phyloP scores from a whole-genome alignment of 192 early-diverging fungal genomes.

The Paraglomus brasilianum region DNA sequence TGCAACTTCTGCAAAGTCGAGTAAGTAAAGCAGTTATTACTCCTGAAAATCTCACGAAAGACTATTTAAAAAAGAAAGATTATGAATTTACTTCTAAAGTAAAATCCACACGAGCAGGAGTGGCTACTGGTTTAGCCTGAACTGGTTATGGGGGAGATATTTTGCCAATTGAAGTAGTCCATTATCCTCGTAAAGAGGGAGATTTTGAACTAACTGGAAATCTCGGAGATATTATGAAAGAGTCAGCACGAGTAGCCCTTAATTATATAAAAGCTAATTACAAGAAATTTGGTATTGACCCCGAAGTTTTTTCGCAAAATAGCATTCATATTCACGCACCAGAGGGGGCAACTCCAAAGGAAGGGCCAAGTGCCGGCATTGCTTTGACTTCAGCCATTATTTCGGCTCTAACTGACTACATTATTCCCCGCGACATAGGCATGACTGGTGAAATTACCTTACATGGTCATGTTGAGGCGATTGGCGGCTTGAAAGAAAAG shows the following conservation, averaged over 20 bases:
- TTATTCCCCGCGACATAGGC: not conserved
- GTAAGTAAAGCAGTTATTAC: not conserved
- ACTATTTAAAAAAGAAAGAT: slow-evolving; percentile 17
- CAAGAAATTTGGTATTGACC: not conserved
- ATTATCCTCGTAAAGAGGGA: not conserved
- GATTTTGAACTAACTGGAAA: not conserved
- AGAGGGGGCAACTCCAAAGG: slow-evolving; percentile 1
- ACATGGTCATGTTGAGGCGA: not conserved
- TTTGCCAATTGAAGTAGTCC: slow-evolving; percentile 10
- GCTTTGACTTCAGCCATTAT: slow-evolving; percentile 9
- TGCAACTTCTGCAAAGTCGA: slow-evolving; percentile 3
- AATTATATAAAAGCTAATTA: not conserved
- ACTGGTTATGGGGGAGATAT: slow-evolving; percentile 20
- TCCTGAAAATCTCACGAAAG: not conserved
- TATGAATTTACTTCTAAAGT: slow-evolving; percentile 13
- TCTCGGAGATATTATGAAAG: slow-evolving; percentile 19
- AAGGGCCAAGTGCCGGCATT: slow-evolving; percentile 21
- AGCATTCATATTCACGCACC: slow-evolving; percentile 19
- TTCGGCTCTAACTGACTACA: slow-evolving; percentile 2
- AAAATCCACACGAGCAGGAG: not conserved
- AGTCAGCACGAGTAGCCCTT: slow-evolving; percentile 8
- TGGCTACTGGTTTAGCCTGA: slow-evolving; percentile 15
- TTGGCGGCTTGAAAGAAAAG: slow-evolving; percentile 25
- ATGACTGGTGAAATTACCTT: slow-evolving; percentile 25
- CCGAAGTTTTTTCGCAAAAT: not conserved